Evolutionary conservation across 306 rosid species (phyloP).

Genomic region (Carpinus fangiana): DNA sequence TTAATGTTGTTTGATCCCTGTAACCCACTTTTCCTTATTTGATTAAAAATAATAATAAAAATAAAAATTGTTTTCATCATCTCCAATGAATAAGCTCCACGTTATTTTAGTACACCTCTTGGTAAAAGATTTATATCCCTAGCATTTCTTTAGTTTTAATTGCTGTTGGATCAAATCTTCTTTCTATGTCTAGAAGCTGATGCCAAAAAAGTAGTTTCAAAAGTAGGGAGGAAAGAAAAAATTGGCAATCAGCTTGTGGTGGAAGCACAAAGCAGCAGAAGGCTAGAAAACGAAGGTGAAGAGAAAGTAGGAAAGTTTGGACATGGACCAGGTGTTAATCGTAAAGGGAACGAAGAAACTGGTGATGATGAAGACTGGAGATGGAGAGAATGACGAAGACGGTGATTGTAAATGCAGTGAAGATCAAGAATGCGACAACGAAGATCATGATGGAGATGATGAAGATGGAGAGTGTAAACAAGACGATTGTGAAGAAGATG

Average conservation of each 20-base stretch:
- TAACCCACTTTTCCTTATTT: too few relatives aligned
- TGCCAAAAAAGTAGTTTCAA: not conserved
- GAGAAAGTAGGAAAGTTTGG: not conserved
- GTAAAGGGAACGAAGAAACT: not conserved
- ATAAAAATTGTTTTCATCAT: too few relatives aligned
- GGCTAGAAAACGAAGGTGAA: not conserved
- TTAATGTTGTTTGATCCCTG: too few relatives aligned
- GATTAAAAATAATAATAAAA: too few relatives aligned
- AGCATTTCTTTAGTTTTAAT: too few relatives aligned
- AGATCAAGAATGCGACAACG: not conserved
- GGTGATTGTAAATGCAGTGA: not conserved
- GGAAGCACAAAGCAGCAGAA: not conserved
- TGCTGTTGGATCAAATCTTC: not conserved
- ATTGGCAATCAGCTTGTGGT: not conserved
- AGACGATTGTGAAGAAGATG: too few relatives aligned
- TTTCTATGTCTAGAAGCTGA: not conserved
- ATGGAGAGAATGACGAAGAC: not conserved
- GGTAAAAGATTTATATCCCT: too few relatives aligned
- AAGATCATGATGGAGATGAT: not conserved
- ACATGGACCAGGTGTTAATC: not conserved
- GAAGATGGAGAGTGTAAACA: not conserved
- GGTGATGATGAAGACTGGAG: not conserved
- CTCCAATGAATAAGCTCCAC: too few relatives aligned
- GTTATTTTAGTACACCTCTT: too few relatives aligned
- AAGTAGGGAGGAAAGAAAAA: not conserved